Conservation (phyloP, 306 rosid species). For the Trichosanthes cucumerina region DNA sequence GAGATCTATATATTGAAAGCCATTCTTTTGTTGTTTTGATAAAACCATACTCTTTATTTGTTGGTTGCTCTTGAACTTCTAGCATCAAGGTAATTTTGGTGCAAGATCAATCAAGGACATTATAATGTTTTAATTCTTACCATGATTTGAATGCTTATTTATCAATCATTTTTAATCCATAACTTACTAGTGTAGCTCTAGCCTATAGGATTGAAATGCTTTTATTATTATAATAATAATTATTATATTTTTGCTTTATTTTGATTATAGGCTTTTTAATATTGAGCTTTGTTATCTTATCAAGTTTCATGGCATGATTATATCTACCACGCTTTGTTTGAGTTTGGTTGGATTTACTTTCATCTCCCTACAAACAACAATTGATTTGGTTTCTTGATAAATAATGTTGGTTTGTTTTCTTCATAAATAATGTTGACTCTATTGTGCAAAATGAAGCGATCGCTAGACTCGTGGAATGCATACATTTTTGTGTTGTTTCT, state of each 20-base stretch:
- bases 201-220: neutral
- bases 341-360: too few species aligned
- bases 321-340: neutral
- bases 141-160: neutral
- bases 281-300: neutral
- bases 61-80: neutral
- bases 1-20: too few species aligned
- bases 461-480: too few species aligned
- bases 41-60: neutral
- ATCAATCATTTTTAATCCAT: neutral
- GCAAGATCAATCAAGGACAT: neutral
- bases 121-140: neutral
- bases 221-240: neutral
- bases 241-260: neutral
- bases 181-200: neutral
- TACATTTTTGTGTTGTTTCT: too few species aligned
- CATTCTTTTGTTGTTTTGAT: neutral
- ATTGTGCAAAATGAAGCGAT: too few species aligned
- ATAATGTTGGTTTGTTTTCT: too few species aligned
- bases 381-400: too few species aligned
- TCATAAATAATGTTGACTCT: too few species aligned
- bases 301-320: neutral
- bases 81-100: neutral
- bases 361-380: too few species aligned
- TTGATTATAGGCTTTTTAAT: neutral